Conservation (phyloP, 2,329 filamentous ascomycete genomes). For the Thielaviopsis populi region DNA sequence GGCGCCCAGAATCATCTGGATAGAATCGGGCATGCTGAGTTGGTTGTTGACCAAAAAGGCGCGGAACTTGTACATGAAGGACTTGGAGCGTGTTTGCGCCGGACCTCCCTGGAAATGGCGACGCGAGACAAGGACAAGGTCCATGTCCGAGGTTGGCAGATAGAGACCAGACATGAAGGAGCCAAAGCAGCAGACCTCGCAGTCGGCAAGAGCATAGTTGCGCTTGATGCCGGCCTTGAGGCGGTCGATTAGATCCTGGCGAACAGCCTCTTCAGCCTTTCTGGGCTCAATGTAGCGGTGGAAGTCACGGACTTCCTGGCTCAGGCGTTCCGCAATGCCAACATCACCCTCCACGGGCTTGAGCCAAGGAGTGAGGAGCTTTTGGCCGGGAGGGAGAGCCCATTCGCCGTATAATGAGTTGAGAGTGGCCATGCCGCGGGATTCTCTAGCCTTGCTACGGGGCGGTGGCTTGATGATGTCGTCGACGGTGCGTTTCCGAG, state of each 20-base stretch:
- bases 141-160: constrained; percentile 70
- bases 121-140: constrained; percentile 61
- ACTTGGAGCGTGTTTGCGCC: constrained; percentile 36
- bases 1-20: constrained; percentile 57
- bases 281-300: constrained; percentile 70
- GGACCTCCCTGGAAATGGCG: constrained; percentile 40
- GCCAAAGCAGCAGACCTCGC: constrained; percentile 64
- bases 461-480: constrained; percentile 48
- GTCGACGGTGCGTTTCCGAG: constrained; percentile 58
- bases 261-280: constrained; percentile 61
- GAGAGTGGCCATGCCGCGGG: constrained; percentile 28
- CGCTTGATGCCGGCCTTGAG: constrained; percentile 45
- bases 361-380: constrained; percentile 34
- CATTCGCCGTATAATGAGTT: constrained; percentile 40
- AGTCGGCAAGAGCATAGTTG: constrained; percentile 38
- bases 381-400: constrained; percentile 29
- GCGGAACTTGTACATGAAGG: constrained; percentile 47
- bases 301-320: constrained; percentile 83
- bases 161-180: constrained; percentile 77
- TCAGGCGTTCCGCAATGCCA: constrained; percentile 32
- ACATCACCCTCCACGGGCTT: constrained; percentile 23
- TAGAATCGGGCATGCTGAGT: constrained; percentile 41
- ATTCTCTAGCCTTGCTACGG: constrained; percentile 31
- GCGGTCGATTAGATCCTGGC: constrained; percentile 55
- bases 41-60: constrained; percentile 39